Evolutionary conservation across 306 rosid species (phyloP).

Genomic region (Macrotyloma uniflorum): DNA sequence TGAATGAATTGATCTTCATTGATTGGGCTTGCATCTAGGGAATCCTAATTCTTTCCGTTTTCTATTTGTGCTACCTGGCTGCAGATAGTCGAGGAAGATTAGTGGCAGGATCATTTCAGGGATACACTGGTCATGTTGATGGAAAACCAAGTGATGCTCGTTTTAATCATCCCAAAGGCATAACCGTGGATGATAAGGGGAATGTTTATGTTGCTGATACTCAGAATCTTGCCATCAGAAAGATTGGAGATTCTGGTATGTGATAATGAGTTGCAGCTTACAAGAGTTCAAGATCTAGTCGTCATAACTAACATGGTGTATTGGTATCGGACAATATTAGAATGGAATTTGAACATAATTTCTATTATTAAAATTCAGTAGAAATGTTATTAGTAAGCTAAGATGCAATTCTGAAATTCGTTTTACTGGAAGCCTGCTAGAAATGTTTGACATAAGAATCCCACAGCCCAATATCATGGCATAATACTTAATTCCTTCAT

Average conservation of each 20-base stretch:
- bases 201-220: conserved; percentile 98
- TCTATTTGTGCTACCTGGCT: conserved; percentile 27
- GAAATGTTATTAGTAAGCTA: conserved; percentile 11
- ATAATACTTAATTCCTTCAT: conserved; percentile 14
- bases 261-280: conserved; percentile 40
- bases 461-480: not conserved
- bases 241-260: conserved; percentile 92
- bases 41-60: conserved; percentile 5
- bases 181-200: conserved; percentile 93
- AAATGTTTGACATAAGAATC: conserved; percentile 19
- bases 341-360: conserved; percentile 18
- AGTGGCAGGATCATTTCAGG: conserved; percentile 99
- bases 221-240: conserved; percentile 87
- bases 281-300: conserved; percentile 29
- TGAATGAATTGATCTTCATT: not conserved
- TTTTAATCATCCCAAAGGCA: conserved; percentile 93
- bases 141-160: conserved; percentile 96
- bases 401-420: conserved; percentile 13
- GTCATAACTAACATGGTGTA: conserved; percentile 13
- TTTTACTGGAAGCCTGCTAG: conserved; percentile 10
- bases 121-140: conserved; percentile 86
- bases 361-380: not conserved
- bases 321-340: conserved; percentile 17
- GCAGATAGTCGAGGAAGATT: conserved; percentile 98
- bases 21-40: not conserved